Evolutionary conservation across 176 grass and related monocot genomes (phyloP).

Genomic region (Triticum urartu): DNA sequence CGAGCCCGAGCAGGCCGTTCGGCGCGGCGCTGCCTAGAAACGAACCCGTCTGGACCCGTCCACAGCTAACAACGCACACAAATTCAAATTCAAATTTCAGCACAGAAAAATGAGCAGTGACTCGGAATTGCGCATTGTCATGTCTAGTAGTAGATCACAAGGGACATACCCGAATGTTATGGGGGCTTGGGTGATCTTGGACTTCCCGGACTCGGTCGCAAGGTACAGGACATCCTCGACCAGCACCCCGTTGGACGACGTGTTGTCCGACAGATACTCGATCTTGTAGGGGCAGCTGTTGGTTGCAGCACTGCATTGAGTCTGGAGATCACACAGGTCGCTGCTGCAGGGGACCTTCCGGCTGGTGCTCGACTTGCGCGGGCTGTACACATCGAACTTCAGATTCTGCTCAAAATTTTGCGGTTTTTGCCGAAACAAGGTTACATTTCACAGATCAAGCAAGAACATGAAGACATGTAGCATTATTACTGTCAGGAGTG

Average conservation of each 20-base stretch:
- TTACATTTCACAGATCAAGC: not conserved
- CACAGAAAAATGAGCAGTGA: not conserved
- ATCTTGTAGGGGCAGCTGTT: constrained; percentile 69
- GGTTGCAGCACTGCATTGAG: constrained; percentile 34
- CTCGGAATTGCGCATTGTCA: not conserved
- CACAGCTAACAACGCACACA: constrained; percentile 65
- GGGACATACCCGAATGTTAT: constrained; percentile 78
- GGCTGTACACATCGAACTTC: constrained; percentile 57
- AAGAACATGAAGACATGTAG: not conserved
- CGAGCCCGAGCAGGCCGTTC: constrained; percentile 86
- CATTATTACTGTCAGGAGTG: not conserved
- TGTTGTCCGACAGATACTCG: constrained; percentile 72
- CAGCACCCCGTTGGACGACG: constrained; percentile 67
- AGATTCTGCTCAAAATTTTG: constrained; percentile 40
- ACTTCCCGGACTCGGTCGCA: constrained; percentile 38
- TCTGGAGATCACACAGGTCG: constrained; percentile 50
- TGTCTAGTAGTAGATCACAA: too few relatives aligned
- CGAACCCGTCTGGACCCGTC: constrained; percentile 66
- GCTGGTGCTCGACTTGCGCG: constrained; percentile 66
- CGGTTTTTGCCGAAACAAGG: not conserved
- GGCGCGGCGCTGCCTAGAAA: constrained; percentile 71
- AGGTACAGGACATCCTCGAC: constrained; percentile 87
- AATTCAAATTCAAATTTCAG: constrained; percentile 5
- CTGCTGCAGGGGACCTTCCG: constrained; percentile 63
- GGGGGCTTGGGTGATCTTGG: constrained; percentile 51